Conservation (phyloP, 495 filamentous ascomycete species). For the Aspergillus nidulans region DNA sequence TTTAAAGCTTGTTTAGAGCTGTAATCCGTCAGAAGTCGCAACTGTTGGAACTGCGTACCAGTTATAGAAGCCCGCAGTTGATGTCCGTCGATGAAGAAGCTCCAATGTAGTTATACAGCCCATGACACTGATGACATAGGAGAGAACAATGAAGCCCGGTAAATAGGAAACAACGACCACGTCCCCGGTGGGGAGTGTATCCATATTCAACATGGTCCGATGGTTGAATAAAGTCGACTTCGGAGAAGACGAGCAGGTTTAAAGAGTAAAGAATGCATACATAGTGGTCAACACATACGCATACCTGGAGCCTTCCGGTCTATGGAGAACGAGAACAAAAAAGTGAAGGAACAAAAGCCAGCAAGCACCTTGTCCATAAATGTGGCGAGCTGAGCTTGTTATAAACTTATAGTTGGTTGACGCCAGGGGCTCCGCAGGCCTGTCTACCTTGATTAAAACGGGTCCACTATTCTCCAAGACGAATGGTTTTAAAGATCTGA, state of each 20-base stretch:
- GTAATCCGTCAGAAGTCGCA: background rate
- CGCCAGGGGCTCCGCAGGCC: slow-evolving; percentile 4
- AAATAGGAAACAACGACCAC: slow-evolving; percentile 43
- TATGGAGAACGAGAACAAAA: background rate
- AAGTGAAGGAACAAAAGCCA: background rate
- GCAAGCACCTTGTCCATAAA: background rate
- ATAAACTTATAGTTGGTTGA: background rate
- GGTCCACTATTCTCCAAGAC: slow-evolving; percentile 3
- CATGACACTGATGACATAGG: slow-evolving; percentile 72
- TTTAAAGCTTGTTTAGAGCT: background rate
- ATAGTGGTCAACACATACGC: background rate
- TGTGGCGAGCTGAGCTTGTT: slow-evolving; percentile 2
- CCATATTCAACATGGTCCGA: slow-evolving; percentile 20
- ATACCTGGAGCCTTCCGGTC: background rate
- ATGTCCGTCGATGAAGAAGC: slow-evolving; percentile 71
- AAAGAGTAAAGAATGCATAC: background rate
- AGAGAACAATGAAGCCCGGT: slow-evolving; percentile 62
- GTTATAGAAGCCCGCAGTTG: slow-evolving; percentile 62
- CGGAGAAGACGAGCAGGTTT: background rate
- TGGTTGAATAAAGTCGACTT: slow-evolving; percentile 6
- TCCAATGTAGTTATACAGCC: slow-evolving; percentile 77
- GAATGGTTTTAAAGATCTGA: background rate
- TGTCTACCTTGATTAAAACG: background rate
- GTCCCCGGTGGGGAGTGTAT: slow-evolving; percentile 3
- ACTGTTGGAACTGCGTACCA: slow-evolving; percentile 42